phyloP scores from a whole-genome alignment of 192 early-diverging fungal species.

The Backusella mclennaniae region DNA sequence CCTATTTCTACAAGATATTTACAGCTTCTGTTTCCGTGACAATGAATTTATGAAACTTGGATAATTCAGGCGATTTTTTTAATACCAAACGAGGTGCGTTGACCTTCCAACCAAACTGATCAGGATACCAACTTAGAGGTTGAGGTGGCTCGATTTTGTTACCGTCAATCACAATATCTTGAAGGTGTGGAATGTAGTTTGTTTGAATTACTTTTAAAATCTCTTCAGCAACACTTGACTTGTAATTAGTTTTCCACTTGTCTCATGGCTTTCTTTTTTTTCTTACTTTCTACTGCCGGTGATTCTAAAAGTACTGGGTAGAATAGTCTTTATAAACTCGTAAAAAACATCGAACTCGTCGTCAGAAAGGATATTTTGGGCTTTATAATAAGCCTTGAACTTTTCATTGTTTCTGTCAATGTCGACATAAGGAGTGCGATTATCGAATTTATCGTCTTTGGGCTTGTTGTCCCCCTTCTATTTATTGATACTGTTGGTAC shows the following conservation, averaged over 20 bases:
- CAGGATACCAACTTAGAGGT: constrained; percentile 88
- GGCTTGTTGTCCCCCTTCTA: not conserved
- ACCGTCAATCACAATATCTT: constrained; percentile 66
- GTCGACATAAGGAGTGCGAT: constrained; percentile 32
- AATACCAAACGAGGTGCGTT: constrained; percentile 72
- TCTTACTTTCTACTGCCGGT: constrained; percentile 79
- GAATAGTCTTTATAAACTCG: constrained; percentile 61
- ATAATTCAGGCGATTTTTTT: constrained; percentile 72
- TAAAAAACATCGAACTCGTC: constrained; percentile 83
- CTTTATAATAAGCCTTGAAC: constrained; percentile 75
- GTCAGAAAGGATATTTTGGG: constrained; percentile 71
- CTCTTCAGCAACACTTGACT: constrained; percentile 58
- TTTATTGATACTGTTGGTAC: not conserved
- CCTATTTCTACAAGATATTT: constrained; percentile 2
- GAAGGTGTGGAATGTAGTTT: constrained; percentile 47
- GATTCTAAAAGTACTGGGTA: constrained; percentile 94
- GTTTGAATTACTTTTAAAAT: constrained; percentile 70
- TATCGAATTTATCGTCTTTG: not conserved
- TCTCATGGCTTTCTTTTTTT: not conserved
- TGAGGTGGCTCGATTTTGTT: constrained; percentile 70
- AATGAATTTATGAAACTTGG: constrained; percentile 90
- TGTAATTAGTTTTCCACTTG: not conserved
- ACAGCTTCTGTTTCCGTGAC: constrained; percentile 95
- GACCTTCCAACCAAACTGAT: constrained; percentile 89
- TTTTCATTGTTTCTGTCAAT: constrained; percentile 57